Evolutionary conservation across 1,139 yeast species (phyloP), one percentile per base, ranked within the genome.

Genomic region (Pichia inconspicua): DNA sequence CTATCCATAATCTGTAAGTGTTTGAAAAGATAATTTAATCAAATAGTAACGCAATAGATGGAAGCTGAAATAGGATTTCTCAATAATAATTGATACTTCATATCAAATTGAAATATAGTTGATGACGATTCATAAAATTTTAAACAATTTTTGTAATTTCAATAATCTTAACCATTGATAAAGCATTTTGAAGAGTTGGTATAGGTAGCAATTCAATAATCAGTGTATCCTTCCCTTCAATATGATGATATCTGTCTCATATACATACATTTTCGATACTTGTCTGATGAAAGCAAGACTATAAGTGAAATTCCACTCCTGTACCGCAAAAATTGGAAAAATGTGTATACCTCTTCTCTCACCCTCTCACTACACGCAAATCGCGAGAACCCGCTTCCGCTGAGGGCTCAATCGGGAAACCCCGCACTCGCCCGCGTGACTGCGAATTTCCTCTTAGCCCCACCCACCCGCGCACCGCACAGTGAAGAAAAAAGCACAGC

Each of bases 251-350:
- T 34, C 11, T 7, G 40, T 37, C 22, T 17, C 40, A 19, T 17
- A 42, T 48, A 53, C 55, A 46, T 53, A 53, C 55, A 53, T 53
- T 46, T 51, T 51, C 22, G 41, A 48, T 48, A 41, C 50, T 48
- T 46, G 46, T 47, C 46, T 42, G 35, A 34, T 36, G 40, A 25
- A 34, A n/a, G n/a, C 10, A 41, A 30, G 5, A n/a, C 12, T 12
- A 11, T 12, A 11, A 1, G 7, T 10, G 7, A 12, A 14, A 11
- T 12, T 30, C 34, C n/a, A 30, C 34, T 30, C n/a, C 34, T 30
- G n/a, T 30, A 12, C 34, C 10, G 34, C 34, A 30, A 12, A 31
- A 32, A 38, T 9, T 37, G 40, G 40, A 37, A 37, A 37, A 37
- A 37, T 22, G 40, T 37, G 22, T 37, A 22, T 37, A 37, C n/a